phyloP scores from a whole-genome alignment of 352 stramenopile species.

The Phytophthora boehmeriae region DNA sequence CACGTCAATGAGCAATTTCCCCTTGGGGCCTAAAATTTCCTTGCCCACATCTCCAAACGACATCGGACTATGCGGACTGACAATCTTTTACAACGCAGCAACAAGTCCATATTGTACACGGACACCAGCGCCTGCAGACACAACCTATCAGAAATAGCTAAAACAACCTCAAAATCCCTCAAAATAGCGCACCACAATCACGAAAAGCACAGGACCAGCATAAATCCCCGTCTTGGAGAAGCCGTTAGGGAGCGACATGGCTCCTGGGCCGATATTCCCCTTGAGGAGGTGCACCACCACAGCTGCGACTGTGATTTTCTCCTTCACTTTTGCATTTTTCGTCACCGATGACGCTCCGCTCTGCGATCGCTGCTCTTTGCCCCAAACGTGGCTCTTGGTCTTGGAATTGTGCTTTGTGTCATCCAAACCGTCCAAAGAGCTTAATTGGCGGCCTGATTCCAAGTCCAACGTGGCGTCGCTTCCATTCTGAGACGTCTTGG shows the following conservation, averaged over 20 bases:
- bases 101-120: slow-evolving; percentile 86
- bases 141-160: neutral
- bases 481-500: too few species aligned
- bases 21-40: slow-evolving; percentile 60
- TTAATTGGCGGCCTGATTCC: slow-evolving; percentile 2
- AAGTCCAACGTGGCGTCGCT: slow-evolving; percentile 17
- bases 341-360: slow-evolving; percentile 19
- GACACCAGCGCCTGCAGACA: slow-evolving; percentile 61
- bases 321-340: slow-evolving; percentile 11
- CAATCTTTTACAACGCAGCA: slow-evolving; percentile 69
- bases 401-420: slow-evolving; percentile 1
- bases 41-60: slow-evolving; percentile 77
- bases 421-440: neutral
- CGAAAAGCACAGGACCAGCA: slow-evolving; percentile 62
- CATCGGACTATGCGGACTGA: slow-evolving; percentile 59
- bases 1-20: slow-evolving; percentile 77
- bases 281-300: slow-evolving; percentile 78
- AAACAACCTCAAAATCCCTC: neutral
- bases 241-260: slow-evolving; percentile 78
- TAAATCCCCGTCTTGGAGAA: slow-evolving; percentile 80
- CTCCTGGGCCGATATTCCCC: slow-evolving; percentile 77
- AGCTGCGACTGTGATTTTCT: slow-evolving; percentile 61
- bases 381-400: neutral
- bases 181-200: slow-evolving; percentile 49
- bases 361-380: slow-evolving; percentile 8